Base-by-base conservation (phyloP, 495 filamentous ascomycete species). In the Neurospora discreta region DNA sequence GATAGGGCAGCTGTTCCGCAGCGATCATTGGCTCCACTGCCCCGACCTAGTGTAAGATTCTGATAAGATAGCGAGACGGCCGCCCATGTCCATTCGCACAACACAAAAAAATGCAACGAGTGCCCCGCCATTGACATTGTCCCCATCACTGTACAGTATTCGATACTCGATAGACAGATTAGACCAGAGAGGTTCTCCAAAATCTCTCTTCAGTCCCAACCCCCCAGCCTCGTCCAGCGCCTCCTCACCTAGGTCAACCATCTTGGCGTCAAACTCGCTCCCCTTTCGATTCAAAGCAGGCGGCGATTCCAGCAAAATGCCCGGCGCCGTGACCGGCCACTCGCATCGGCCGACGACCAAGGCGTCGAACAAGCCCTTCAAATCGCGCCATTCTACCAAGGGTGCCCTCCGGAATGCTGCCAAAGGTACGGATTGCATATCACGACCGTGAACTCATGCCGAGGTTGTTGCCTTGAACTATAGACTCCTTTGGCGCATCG, bases 341-440 rank as follows among this genome's bases (percentile, higher is more conserved):
- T 93, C 95, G 76, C 95, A 99, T 82, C 89, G 95, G 76, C 91
- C 89, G 77, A 98, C 94, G 44, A 96, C 93, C 52, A 98, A 98
- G 84, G 79, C 85, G 58, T 78, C 85, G 75, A 88, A 97, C 81
- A 99, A 99, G 83, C 75, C 90, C 9, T 99, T 93, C 87, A 99
- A 99, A 81, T 91, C 91, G 42, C 88, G 89, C 74, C 92, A 97
- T 84, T 88, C 94, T 7, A 94, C 93, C 60, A 99, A 98, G 80
- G 89, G 91, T 71, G 86, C 91, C 36, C 79, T 98, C 73, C 93
- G 93, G 75, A 90, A 97, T 42, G 83, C 88, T 72, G 87, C 88
- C 13, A 98, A 97, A 84, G 95, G 93, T 94, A 83, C 70, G 77
- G 26, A 65, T 65, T 15, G 7, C 52, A 65, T 36, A 65, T 8